Conservation (phyloP, 2,329 filamentous ascomycete species). For the Colletotrichum echinochloae region DNA sequence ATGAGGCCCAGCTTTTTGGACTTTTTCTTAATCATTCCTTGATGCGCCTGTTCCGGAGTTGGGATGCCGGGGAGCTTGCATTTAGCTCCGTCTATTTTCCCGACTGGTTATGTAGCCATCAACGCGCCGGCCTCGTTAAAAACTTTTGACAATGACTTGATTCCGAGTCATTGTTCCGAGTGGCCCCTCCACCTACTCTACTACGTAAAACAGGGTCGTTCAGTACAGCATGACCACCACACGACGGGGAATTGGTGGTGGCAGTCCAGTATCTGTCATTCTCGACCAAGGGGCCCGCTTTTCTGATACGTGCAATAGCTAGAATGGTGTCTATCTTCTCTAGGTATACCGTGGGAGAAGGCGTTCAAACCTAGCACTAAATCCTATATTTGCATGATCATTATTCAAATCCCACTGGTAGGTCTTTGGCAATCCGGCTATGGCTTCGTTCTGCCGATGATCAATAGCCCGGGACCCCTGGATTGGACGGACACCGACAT, state of each 20-base stretch:
- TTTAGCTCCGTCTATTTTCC: neutral
- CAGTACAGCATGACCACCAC: constrained; percentile 9
- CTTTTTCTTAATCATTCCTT: neutral
- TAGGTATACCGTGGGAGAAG: constrained; percentile 7
- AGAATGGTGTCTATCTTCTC: constrained; percentile 19
- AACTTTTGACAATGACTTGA: constrained; percentile 3
- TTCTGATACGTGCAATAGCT: constrained; percentile 16
- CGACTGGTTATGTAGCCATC: neutral
- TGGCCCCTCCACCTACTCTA: constrained; percentile 10
- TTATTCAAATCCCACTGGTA: constrained; percentile 31
- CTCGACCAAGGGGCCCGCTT: constrained; percentile 13
- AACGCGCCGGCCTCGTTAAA: neutral
- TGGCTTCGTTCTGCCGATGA: neutral
- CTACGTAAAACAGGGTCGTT: neutral
- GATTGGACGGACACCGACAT: constrained; percentile 12
- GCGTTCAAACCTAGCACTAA: neutral
- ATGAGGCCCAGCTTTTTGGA: neutral
- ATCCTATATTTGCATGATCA: constrained; percentile 23
- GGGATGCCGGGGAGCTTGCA: too few relatives aligned
- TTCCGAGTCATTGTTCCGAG: constrained; percentile 23
- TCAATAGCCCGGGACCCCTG: neutral
- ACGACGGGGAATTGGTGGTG: constrained; percentile 10
- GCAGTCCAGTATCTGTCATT: constrained; percentile 21
- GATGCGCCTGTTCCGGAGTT: neutral
- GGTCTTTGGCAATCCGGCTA: constrained; percentile 18